Conservation (phyloP, 495 filamentous ascomycete species). For the Aspergillus ellipticus region DNA sequence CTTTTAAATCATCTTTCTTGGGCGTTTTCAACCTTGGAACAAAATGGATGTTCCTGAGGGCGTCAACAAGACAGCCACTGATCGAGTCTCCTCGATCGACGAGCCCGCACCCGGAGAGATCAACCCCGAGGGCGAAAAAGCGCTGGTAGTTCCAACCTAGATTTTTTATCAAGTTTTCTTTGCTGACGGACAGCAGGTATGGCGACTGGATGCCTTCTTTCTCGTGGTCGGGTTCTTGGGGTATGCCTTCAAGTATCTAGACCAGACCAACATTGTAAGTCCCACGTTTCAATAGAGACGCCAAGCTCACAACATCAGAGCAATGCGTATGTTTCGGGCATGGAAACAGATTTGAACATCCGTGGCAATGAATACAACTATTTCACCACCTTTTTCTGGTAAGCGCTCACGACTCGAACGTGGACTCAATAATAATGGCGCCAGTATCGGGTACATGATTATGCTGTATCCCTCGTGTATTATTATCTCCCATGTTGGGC, state of each 20-base stretch:
- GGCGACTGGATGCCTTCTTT: conserved; percentile 16
- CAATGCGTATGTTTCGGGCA: conserved; percentile 21
- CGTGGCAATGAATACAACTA: conserved; percentile 41
- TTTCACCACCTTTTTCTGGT: conserved; percentile 38
- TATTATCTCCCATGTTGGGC: conserved; percentile 16
- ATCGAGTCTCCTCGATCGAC: not conserved
- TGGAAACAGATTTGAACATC: conserved; percentile 23
- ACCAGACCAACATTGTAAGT: conserved; percentile 19
- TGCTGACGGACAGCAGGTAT: conserved; percentile 1
- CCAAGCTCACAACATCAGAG: conserved; percentile 11
- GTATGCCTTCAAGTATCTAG: conserved; percentile 19
- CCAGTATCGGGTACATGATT: conserved; percentile 18
- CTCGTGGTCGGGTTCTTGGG: conserved; percentile 16
- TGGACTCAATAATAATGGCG: not conserved
- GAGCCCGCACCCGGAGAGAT: not conserved
- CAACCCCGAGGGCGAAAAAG: not conserved
- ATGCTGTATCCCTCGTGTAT: conserved; percentile 20
- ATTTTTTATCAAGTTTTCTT: not conserved
- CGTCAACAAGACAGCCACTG: not conserved
- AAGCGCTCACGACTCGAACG: not conserved
- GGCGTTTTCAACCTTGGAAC: not conserved
- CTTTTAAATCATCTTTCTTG: too few relatives aligned
- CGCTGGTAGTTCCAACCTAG: not conserved
- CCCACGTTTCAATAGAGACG: not conserved
- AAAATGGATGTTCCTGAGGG: not conserved